phyloP scores from a whole-genome alignment of 805 yeast genomes.

The Saccharomyces paradoxus region DNA sequence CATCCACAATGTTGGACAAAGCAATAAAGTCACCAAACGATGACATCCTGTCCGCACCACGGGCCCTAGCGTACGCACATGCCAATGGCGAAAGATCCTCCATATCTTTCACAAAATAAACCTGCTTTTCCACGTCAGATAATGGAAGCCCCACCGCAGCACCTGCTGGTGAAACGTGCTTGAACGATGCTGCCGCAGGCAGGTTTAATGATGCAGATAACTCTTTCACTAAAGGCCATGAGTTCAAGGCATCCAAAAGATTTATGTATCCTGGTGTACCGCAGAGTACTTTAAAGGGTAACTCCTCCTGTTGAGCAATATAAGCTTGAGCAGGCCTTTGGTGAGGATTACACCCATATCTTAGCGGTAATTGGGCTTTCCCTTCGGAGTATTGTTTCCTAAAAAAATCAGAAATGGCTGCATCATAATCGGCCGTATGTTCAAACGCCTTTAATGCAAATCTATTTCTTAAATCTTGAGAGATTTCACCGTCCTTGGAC shows the following conservation, averaged over 20 bases:
- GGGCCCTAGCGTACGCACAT: conserved; percentile 96
- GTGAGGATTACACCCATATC: conserved; percentile 99
- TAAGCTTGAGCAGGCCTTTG: conserved; percentile 98
- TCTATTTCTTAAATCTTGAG: conserved; percentile 65
- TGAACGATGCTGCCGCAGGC: conserved; percentile 98
- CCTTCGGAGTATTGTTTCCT: conserved; percentile 94
- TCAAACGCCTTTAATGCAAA: conserved; percentile 95
- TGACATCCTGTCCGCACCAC: conserved; percentile 99
- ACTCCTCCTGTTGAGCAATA: conserved; percentile 71
- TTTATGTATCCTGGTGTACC: conserved; percentile 98
- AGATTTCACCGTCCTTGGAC: conserved; percentile 55
- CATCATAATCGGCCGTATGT: conserved; percentile 96
- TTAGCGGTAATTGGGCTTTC: conserved; percentile 79
- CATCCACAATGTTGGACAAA: conserved; percentile 89
- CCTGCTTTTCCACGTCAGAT: conserved; percentile 82
- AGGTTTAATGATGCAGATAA: conserved; percentile 85
- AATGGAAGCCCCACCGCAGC: conserved; percentile 95
- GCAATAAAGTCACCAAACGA: conserved; percentile 98
- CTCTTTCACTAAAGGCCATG: conserved; percentile 98
- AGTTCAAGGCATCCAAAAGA: conserved; percentile 90
- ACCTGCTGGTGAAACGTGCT: conserved; percentile 99
- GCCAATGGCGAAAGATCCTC: conserved; percentile 95
- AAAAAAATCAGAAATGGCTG: conserved; percentile 92
- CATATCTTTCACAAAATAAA: conserved; percentile 90
- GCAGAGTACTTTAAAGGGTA: conserved; percentile 86